Base-by-base conservation (phyloP, 331 rosid genomes). In the Telfairia occidentalis region DNA sequence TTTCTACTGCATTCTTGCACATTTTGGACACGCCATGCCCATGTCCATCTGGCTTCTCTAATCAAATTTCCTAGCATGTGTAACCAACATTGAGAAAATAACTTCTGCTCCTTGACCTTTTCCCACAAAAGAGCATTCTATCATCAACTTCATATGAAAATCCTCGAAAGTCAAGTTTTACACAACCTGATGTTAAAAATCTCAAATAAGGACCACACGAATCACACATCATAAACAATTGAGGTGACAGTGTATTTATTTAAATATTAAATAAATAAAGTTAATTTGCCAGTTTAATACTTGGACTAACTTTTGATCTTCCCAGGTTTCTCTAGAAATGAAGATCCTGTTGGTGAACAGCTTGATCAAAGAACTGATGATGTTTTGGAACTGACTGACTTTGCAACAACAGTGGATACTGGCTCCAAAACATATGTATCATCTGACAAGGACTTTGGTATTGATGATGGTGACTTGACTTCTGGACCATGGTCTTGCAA, bases 401-500 rank as follows among this genome's bases (percentile, higher is more conserved):
- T 46, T 12, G 58, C 65, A 67, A 43, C 77, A 78, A 81, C 71
- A 70, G 85, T 82, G 76, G 81, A 57, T 67, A 45, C 69, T 50
- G 88, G 85, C 71, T 57, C 86, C 71, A 81, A 81, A 80, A 80
- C 53, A 78, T 70, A 73, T 81, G 75, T 61, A 77, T 55, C 77
- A 71, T 80, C 78, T 58, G 98, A 88, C 73, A 85, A 84, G 85
- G 96, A 87, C 55, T 66, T 45, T 84, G 88, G 45, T 73, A 88
- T 82, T 42, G 83, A 86, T 53, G 76, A 86, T 71, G 76, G 76
- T 57, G 99, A 95, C 77, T 92, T 90, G 96, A 89, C 85, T 89
- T 89, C 90, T 80, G 83, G 89, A 43, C 86, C 78, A 69, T 95
- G 99, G 99, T 78, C 97, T 60, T 95, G 99, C 91, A 95, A 90